These are phyloP conservation scores for Suhomyces guaymorum DNA, from an alignment of 1,139 yeast genomes.

Conservation along the genomic window DNA sequence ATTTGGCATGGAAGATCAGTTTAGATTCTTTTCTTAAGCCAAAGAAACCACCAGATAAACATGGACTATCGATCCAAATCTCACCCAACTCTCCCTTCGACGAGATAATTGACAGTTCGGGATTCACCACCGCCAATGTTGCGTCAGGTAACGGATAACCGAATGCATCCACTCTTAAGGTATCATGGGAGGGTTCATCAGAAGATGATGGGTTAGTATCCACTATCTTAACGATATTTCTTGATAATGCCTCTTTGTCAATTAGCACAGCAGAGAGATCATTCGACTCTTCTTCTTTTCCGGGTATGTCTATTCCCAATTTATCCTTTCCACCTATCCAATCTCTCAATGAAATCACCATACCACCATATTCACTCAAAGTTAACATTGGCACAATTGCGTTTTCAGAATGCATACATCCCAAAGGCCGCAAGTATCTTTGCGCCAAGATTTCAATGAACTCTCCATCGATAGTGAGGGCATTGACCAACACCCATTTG, in stretches of 20 bases:
- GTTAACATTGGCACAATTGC: constrained; percentile 90
- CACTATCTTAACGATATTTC: constrained; percentile 73
- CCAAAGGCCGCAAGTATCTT: constrained; percentile 87
- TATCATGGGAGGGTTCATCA: constrained; percentile 51
- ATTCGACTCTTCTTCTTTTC: constrained; percentile 39
- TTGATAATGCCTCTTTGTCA: constrained; percentile 77
- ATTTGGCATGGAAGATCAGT: constrained; percentile 77
- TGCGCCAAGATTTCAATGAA: constrained; percentile 89
- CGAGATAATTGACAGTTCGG: constrained; percentile 74
- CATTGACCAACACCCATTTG: constrained; percentile 87
- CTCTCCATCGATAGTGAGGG: constrained; percentile 92
- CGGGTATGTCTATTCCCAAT: constrained; percentile 44
- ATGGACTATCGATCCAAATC: constrained; percentile 92
- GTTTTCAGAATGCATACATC: constrained; percentile 73
- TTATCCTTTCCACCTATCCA: constrained; percentile 76
- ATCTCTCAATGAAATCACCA: constrained; percentile 88
- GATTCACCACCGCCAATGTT: constrained; percentile 89
- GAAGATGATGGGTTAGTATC: constrained; percentile 61
- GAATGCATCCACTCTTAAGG: constrained; percentile 80
- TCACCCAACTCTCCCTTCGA: constrained; percentile 87
- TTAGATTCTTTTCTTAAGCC: constrained; percentile 68
- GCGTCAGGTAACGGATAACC: constrained; percentile 96
- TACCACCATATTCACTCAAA: constrained; percentile 92
- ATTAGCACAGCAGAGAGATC: constrained; percentile 71
- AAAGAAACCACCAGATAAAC: constrained; percentile 87